Conservation (phyloP, 2,329 filamentous ascomycete genomes). For the Venturia carpophila region DNA sequence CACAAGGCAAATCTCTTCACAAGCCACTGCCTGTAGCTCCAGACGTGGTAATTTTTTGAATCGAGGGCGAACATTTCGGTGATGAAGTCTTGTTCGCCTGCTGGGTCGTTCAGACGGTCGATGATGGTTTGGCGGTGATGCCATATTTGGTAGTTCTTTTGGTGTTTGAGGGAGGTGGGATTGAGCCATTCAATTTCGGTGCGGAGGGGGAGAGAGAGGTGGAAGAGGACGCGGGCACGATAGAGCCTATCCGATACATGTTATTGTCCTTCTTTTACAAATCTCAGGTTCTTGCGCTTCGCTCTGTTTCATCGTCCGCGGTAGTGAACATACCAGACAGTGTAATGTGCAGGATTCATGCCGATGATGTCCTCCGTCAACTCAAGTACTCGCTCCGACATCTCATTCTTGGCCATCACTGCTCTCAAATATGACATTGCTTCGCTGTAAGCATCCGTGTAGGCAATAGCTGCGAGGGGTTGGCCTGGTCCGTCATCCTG, state of each 20-base stretch:
- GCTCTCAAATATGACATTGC: conserved; percentile 90
- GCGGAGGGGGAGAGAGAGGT: conserved; percentile 49
- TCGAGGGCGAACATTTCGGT: conserved; percentile 74
- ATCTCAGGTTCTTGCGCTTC: neutral
- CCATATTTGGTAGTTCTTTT: conserved; percentile 99
- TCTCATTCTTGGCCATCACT: conserved; percentile 82
- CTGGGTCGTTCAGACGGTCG: conserved; percentile 50
- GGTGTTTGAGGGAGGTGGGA: conserved; percentile 67
- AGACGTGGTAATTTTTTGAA: conserved; percentile 97
- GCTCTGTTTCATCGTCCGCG: neutral
- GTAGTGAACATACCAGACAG: conserved; percentile 61
- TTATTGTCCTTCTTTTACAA: neutral
- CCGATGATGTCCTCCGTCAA: conserved; percentile 85
- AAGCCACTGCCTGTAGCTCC: conserved; percentile 83
- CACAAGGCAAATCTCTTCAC: conserved; percentile 56
- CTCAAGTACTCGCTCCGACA: conserved; percentile 66
- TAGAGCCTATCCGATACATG: conserved; percentile 54
- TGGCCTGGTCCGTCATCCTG: conserved; percentile 67
- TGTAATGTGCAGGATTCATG: conserved; percentile 96
- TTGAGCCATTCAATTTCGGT: conserved; percentile 84
- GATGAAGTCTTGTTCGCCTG: conserved; percentile 68
- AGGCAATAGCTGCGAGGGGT: conserved; percentile 87
- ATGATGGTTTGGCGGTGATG: conserved; percentile 54
- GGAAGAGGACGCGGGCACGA: conserved; percentile 69
- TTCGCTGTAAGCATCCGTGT: conserved; percentile 81